Evolutionary conservation across 1,139 yeast genomes (phyloP).

Genomic region (Geotrichum klebahnii): DNA sequence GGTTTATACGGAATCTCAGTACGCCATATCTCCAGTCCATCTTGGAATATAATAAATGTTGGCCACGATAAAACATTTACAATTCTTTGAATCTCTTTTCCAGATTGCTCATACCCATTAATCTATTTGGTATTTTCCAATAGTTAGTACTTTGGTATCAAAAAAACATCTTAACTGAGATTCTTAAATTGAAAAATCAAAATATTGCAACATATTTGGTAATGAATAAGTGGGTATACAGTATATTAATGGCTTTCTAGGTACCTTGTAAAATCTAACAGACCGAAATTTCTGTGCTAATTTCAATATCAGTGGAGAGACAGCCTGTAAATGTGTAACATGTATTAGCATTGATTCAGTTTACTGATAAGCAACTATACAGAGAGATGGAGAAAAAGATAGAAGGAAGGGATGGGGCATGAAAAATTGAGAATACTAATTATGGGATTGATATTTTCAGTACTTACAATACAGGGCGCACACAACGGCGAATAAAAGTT

Average conservation of each 20-base stretch:
- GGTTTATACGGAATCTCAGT: background rate
- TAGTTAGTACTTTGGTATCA: background rate
- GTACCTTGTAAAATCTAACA: conserved; percentile 3
- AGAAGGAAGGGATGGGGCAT: background rate
- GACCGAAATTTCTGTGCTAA: background rate
- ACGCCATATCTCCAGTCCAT: conserved; percentile 1
- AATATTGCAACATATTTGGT: no score
- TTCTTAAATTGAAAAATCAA: no score
- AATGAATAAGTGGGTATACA: no score
- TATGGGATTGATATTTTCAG: no score
- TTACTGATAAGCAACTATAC: background rate
- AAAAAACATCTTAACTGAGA: background rate
- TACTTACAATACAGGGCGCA: background rate
- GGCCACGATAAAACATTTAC: conserved; percentile 2
- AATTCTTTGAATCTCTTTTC: background rate
- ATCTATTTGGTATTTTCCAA: background rate
- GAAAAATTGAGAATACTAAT: no score
- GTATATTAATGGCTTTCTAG: no score
- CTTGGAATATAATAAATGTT: background rate
- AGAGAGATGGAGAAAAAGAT: background rate
- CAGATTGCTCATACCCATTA: conserved; percentile 4
- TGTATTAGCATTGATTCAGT: no score
- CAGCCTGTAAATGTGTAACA: background rate
- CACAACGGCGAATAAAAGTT: background rate
- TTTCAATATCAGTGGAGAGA: background rate